Evolutionary conservation across 495 filamentous ascomycete genomes (phyloP), one percentile per base, ranked within the genome.

Genomic region (Penicillium odoratum): DNA sequence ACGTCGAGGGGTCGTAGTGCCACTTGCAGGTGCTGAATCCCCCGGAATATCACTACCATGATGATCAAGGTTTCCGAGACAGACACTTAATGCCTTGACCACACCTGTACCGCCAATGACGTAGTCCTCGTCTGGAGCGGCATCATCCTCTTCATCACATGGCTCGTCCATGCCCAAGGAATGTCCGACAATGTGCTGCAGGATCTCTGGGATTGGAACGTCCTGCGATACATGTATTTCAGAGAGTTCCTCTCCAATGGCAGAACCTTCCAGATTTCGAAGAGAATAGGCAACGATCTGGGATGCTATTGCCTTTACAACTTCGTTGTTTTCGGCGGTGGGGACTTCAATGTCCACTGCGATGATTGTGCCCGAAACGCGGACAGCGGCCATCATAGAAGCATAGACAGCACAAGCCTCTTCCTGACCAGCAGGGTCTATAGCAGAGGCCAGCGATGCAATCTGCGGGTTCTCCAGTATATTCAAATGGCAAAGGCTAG

Each of bases 51-150:
- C 71, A 28, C 63, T 59, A 16, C 63, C 65, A 54, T 76, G 69
- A 11, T 71, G 70, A 50, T 82, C 79, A 46, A 74, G 55, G 61
- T 96, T 95, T 53, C 88, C 86, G 33, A 98, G 80, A 63, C 92
- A 96, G 46, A 95, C 92, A 47, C 91, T 88, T 52, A 98, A 76
- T 25, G 92, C 93, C 71, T 97, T 96, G 34, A 96, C 94, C 0
- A 98, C 90, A 58, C 93, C 94, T 0, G 93, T 96, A 18, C 93
- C 93, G 38, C 93, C 92, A 64, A 98, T 92, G 40, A 98, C 91
- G 71, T 98, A 97, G 67, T 97, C 91, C 46, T 95, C 89, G 60
- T 95, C 91, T 1, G 93, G 90, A 28, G 91, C 88, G 16, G 85
- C 81, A 4, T 89, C 87, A 54, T 88, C 83, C 29, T 88, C 82